Percentiles rank a stretch among this genome's conserved stretches.
Evolutionary conservation across 2,329 filamentous ascomycete species (phyloP).

Genomic region (Trichoderma polysporum): DNA sequence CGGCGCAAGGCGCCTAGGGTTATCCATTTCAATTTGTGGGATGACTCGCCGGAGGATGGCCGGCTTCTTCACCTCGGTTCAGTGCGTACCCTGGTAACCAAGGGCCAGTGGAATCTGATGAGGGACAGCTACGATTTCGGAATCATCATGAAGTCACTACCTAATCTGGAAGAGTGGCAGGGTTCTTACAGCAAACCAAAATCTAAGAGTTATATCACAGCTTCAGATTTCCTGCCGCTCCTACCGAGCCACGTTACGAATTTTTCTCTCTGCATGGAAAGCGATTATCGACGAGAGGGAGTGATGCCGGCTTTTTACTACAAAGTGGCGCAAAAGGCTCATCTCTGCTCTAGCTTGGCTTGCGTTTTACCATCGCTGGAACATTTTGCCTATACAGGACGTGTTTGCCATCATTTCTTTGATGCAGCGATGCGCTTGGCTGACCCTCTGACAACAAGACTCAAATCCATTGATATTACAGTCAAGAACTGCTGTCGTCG

Average conservation of each 20-base stretch:
- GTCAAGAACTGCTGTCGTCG: conserved; percentile 73
- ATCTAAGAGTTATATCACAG: conserved; percentile 69
- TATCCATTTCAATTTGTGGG: conserved; percentile 33
- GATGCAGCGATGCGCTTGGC: conserved; percentile 53
- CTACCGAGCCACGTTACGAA: conserved; percentile 60
- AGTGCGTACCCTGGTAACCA: conserved; percentile 67
- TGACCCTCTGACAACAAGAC: conserved; percentile 48
- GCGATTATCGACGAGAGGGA: conserved; percentile 66
- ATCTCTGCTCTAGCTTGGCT: conserved; percentile 66
- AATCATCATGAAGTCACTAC: conserved; percentile 60
- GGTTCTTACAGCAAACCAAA: conserved; percentile 70
- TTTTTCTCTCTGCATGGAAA: conserved; percentile 68
- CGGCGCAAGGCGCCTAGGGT: conserved; percentile 73
- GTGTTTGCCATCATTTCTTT: conserved; percentile 70
- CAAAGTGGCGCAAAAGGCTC: conserved; percentile 58
- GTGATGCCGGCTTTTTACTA: conserved; percentile 59
- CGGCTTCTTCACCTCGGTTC: conserved; percentile 49
- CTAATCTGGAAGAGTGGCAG: conserved; percentile 63
- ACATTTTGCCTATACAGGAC: conserved; percentile 69
- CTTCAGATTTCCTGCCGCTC: conserved; percentile 61
- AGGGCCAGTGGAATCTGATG: conserved; percentile 77
- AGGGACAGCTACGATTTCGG: conserved; percentile 62
- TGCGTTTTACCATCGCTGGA: conserved; percentile 61
- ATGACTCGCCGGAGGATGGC: conserved; percentile 31
- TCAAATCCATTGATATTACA: conserved; percentile 68